Conservation (phyloP, 2,329 filamentous ascomycete genomes). For the Fusarium ambrosium region DNA sequence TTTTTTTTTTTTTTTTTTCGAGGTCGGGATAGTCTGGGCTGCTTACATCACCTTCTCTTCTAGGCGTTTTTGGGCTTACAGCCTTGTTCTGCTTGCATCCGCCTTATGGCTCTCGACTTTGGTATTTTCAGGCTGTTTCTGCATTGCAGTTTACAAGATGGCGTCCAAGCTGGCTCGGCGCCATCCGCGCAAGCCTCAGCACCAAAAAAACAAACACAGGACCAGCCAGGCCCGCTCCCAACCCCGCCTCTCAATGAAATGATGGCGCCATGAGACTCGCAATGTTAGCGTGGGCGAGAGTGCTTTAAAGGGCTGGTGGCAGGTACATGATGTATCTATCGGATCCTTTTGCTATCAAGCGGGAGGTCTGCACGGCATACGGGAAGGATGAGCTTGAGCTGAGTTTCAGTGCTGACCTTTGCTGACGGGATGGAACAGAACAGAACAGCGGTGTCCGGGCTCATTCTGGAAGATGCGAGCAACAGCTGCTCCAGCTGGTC, state of each 20-base stretch:
- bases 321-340: constrained; percentile 1
- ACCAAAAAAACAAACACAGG: neutral
- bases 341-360: neutral
- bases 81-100: constrained; percentile 9
- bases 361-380: constrained; percentile 3
- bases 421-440: constrained; percentile 2
- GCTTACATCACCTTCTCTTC: constrained; percentile 38
- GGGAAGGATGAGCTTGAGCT: neutral
- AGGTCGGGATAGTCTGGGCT: constrained; percentile 1
- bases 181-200: constrained; percentile 25
- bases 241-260: constrained; percentile 31
- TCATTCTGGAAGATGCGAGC: constrained; percentile 22
- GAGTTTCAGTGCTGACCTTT: constrained; percentile 3
- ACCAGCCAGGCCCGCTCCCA: neutral
- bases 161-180: constrained; percentile 26
- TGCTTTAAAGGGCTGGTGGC: neutral
- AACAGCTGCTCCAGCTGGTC: constrained; percentile 17
- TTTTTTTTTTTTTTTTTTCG: neutral
- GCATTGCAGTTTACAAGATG: neutral
- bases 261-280: constrained; percentile 24
- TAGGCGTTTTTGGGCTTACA: constrained; percentile 7
- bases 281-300: neutral
- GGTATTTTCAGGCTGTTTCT: constrained; percentile 23
- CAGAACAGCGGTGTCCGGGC: constrained; percentile 34
- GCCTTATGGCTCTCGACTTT: constrained; percentile 13